These are phyloP conservation scores for Raffaelea ambrosiae DNA, from an alignment of 2,329 filamentous ascomycete genomes.

Conservation along the genomic window DNA sequence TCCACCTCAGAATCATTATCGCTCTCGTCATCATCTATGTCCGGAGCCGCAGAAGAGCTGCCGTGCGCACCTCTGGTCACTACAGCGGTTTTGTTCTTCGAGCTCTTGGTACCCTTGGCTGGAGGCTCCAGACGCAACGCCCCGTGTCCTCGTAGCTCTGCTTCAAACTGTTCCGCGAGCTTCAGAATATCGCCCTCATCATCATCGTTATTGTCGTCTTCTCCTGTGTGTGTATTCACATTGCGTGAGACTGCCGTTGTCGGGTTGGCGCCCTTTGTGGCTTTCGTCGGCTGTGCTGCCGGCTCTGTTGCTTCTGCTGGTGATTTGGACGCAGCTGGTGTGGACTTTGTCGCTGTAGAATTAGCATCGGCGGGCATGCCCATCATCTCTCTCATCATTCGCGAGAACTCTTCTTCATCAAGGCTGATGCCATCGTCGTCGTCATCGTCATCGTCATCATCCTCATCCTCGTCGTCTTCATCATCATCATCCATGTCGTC, in stretches of 20 bases:
- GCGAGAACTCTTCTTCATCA: conserved; percentile 75
- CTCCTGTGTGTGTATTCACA: background rate
- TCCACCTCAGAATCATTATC: conserved; percentile 56
- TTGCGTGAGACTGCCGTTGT: background rate
- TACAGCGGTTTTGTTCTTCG: background rate
- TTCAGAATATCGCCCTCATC: conserved; percentile 49
- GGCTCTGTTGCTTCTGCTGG: background rate
- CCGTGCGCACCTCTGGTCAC: background rate
- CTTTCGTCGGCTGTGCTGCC: background rate
- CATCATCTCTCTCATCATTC: conserved; percentile 91
- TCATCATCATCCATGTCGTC: conserved; percentile 63
- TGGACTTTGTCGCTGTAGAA: no score
- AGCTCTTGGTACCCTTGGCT: background rate
- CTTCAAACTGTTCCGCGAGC: conserved; percentile 61
- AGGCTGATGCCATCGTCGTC: conserved; percentile 73
- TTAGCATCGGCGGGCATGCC: conserved; percentile 39
- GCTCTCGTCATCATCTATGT: conserved; percentile 20
- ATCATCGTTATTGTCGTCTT: conserved; percentile 18
- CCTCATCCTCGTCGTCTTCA: conserved; percentile 39
- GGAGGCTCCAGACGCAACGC: conserved; percentile 47
- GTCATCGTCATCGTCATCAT: conserved; percentile 47
- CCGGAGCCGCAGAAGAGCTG: background rate
- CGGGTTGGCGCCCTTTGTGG: background rate
- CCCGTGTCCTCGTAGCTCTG: conserved; percentile 60
- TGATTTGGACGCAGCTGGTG: background rate